These are phyloP conservation scores for Nissolia schottii DNA, from an alignment of 306 rosid genomes.

Conservation along the genomic window DNA sequence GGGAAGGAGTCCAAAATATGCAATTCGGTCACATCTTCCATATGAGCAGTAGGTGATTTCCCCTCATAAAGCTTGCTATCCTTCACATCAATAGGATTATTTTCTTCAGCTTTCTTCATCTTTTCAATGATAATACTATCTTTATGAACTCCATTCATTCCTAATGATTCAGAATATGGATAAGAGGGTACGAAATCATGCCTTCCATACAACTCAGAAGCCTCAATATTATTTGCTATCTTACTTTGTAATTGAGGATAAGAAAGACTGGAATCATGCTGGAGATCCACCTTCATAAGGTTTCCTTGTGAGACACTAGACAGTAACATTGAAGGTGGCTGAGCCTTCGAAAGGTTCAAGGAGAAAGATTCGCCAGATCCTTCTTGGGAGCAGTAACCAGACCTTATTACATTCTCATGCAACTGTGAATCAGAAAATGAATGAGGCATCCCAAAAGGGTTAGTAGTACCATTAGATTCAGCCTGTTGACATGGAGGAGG, in stretches of 20 bases:
- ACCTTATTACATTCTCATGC: conserved; percentile 49
- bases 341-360: conserved; percentile 41
- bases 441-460: conserved; percentile 47
- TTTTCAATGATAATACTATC: conserved; percentile 31
- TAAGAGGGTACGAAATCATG: conserved; percentile 38
- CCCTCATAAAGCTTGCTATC: conserved; percentile 32
- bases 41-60: conserved; percentile 30
- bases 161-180: conserved; percentile 32
- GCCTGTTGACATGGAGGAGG: conserved; percentile 33
- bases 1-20: conserved; percentile 29
- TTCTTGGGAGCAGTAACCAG: conserved; percentile 52
- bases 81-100: conserved; percentile 17
- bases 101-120: conserved; percentile 17
- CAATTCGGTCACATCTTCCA: conserved; percentile 28
- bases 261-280: conserved; percentile 23
- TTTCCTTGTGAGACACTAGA: conserved; percentile 39
- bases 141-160: conserved; percentile 25
- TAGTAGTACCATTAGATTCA: conserved; percentile 27
- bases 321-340: conserved; percentile 30
- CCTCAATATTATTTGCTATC: conserved; percentile 32
- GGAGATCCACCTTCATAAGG: conserved; percentile 29
- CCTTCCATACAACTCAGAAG: conserved; percentile 33
- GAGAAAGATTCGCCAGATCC: conserved; percentile 42
- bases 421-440: conserved; percentile 69
- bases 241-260: conserved; percentile 37